phyloP scores from a whole-genome alignment of 2,329 filamentous ascomycete species.

The Neurospora sp. region DNA sequence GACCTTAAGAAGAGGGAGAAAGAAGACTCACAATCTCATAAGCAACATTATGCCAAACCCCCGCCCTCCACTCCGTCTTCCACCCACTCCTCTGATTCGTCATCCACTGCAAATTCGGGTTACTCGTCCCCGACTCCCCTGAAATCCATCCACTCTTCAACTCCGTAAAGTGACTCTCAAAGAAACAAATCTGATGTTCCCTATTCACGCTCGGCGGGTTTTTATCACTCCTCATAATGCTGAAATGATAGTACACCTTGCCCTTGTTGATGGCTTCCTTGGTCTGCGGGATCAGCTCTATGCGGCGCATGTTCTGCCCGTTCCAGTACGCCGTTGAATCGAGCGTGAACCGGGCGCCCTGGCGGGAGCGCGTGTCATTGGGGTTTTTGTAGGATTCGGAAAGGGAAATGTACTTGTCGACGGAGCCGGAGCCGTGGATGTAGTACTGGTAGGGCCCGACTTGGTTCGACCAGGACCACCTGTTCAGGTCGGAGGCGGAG shows the following conservation, averaged over 20 bases:
- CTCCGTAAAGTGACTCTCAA: slow-evolving; percentile 65
- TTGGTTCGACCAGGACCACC: slow-evolving; percentile 59
- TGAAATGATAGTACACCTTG: slow-evolving; percentile 60
- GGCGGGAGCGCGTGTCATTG: slow-evolving; percentile 45
- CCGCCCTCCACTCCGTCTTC: slow-evolving; percentile 49
- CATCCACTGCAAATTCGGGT: slow-evolving; percentile 53
- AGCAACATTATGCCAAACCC: slow-evolving; percentile 64
- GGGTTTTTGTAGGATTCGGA: slow-evolving; percentile 53
- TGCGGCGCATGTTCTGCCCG: slow-evolving; percentile 60
- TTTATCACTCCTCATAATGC: slow-evolving; percentile 35
- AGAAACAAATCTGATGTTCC: slow-evolving; percentile 55
- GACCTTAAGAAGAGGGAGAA: neutral
- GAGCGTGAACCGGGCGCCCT: slow-evolving; percentile 60
- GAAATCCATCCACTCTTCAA: slow-evolving; percentile 56
- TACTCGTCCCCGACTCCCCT: slow-evolving; percentile 31
- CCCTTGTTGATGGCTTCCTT: slow-evolving; percentile 51
- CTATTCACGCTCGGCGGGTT: slow-evolving; percentile 51
- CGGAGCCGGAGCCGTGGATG: slow-evolving; percentile 51
- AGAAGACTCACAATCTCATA: slow-evolving; percentile 49
- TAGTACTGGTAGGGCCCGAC: slow-evolving; percentile 67
- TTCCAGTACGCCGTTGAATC: slow-evolving; percentile 54
- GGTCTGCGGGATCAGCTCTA: slow-evolving; percentile 63
- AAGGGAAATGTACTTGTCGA: slow-evolving; percentile 51
- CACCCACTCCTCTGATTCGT: slow-evolving; percentile 50
- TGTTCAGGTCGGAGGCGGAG: slow-evolving; percentile 42